Evolutionary conservation across 371 early-diverging fungal species (phyloP), one percentile per base, ranked within the genome.

Genomic region (Capillidium heterosporum): DNA sequence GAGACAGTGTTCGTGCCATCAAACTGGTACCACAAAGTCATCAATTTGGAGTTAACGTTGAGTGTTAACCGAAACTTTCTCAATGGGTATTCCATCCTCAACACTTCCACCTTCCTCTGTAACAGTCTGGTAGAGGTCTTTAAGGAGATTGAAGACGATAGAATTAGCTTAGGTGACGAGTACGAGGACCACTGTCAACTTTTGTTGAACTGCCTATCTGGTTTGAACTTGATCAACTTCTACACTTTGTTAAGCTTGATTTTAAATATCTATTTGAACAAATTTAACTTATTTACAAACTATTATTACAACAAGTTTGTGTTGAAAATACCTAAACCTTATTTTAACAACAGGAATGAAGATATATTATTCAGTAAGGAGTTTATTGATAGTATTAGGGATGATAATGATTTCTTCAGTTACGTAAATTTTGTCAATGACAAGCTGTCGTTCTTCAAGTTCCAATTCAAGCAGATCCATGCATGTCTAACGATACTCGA

Each of bases 1-100:
- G 74, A 81, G 59, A 81, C 80, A 5, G 48, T 83, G 40, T 83
- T 82, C 67, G 82, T 85, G 0, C 85, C 85, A 2, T 74, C 78
- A 2, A 78, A 78, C 8, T 85, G 85, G 85, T 81, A 73, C 66
- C 85, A 85, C 67, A 82, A 83, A 57, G 76, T 81, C 11, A 73
- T 71, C 42, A 85, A 85, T 48, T 68, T 79, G 32, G 82, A 79
- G 15, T 70, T 77, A 39, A 79, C 85, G 0, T 81, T 85, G 35
- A 81, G 82, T 2, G 80, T 85, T 66, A 85, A 85, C 56, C 84
- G 81, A 59, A 85, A 85, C 59, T 85, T 82, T 82, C 59, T 61
- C 23, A 81, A 81, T 55, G 73, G 75, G 19, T 71, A 68, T 52
- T 83, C 83, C 58, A 54, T 79, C 53, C 65, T 60, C 7, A 52